Evolutionary conservation across 805 yeast genomes (phyloP), one percentile per base, ranked within the genome.

Genomic region (Kuraishia borneana): DNA sequence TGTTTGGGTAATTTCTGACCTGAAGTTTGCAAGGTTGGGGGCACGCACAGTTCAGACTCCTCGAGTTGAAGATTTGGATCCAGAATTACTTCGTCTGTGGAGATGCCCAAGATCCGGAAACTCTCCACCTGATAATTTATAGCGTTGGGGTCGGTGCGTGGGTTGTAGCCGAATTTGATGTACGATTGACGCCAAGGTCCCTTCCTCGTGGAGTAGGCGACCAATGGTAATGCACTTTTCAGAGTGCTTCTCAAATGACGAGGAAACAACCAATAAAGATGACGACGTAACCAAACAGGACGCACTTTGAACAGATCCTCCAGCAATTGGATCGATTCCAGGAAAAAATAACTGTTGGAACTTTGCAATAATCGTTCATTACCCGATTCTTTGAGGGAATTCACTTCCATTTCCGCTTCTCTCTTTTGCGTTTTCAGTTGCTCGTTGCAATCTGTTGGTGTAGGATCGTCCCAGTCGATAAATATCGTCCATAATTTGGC

Each of bases 121-220:
- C 83, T 78, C 54, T 88, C 96, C 16, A 88, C 79, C 57, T 92
- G 98, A 50, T 74, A 85, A 22, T 54, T 55, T 39, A 83, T 77
- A 44, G 64, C 77, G 9, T 60, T 50, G 1, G 57, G 46, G 31
- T 79, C 74, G 2, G 55, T 45, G 28, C 70, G 60, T 0, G 97
- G 96, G 54, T 89, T 83, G 26, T 76, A 64, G 1, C 96, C 96
- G 43, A 76, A 74, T 42, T 62, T 70, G 30, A 87, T 76, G 51
- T 80, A 85, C 8, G 92, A 73, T 39, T 84, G 85, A 45, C 97
- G 68, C 95, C 95, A 92, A 0, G 97, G 98, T 0, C 98, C 98
- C 47, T 81, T 82, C 25, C 81, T 74, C 51, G 76, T 82, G 28
- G 84, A 69, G 51, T 76, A 92, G 0, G 95, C 70, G 0, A 85